Conservation (phyloP, 257 asterid species). For the Pogostemon cablin region DNA sequence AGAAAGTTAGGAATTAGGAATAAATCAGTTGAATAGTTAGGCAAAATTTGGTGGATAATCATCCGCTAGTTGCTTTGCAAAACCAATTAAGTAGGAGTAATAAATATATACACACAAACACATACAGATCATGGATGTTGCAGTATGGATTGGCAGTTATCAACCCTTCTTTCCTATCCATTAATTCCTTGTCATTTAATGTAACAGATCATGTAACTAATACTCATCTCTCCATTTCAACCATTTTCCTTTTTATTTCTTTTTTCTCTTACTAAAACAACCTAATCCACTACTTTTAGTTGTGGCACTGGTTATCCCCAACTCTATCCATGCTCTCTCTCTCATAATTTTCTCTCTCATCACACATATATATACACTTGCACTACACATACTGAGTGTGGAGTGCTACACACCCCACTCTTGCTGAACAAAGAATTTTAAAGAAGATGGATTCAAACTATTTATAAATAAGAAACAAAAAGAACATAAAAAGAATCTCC, state of each 20-base stretch:
- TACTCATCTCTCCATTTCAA: background rate
- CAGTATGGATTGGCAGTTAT: slow-evolving; percentile 39
- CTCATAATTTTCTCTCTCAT: background rate
- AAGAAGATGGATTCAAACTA: slow-evolving; percentile 30
- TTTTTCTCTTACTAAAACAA: slow-evolving; percentile 22
- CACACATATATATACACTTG: background rate
- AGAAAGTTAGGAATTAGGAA: slow-evolving; percentile 45
- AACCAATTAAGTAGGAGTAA: background rate
- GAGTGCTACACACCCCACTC: slow-evolving; percentile 32
- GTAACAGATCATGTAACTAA: slow-evolving; percentile 26
- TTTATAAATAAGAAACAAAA: slow-evolving; percentile 21
- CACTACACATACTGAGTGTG: background rate
- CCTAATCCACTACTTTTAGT: slow-evolving; percentile 64
- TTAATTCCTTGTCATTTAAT: slow-evolving; percentile 50
- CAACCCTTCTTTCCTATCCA: slow-evolving; percentile 53
- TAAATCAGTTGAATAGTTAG: slow-evolving; percentile 37
- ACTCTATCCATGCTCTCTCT: slow-evolving; percentile 24
- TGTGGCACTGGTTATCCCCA: slow-evolving; percentile 57
- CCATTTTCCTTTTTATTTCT: background rate
- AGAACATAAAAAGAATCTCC: slow-evolving; percentile 44
- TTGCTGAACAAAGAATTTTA: slow-evolving; percentile 24
- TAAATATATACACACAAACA: background rate
- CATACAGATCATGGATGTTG: slow-evolving; percentile 29
- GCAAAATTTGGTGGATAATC: slow-evolving; percentile 44
- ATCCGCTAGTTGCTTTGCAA: too few relatives aligned